A percentile compares a stretch with the other conserved stretches of the same genome.
These are phyloP conservation scores for Torulaspora pretoriensis DNA, from an alignment of 1,139 yeast genomes.

Conservation along the genomic window DNA sequence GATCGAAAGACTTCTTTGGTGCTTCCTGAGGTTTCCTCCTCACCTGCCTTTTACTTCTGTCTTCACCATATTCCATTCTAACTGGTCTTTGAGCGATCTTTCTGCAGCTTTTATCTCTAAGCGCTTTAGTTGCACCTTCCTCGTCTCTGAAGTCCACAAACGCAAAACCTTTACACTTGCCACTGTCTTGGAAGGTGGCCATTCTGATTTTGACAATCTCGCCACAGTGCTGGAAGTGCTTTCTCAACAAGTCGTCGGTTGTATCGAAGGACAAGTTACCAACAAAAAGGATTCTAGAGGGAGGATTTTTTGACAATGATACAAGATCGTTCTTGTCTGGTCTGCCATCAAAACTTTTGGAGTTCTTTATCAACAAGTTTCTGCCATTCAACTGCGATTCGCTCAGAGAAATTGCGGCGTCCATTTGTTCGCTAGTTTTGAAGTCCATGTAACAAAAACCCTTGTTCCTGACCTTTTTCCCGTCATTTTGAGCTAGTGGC, in stretches of 20 bases:
- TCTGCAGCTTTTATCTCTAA: slow-evolving; percentile 66
- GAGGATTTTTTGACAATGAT: slow-evolving; percentile 66
- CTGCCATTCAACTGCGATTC: slow-evolving; percentile 78
- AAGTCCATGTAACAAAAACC: slow-evolving; percentile 95
- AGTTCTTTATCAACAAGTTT: slow-evolving; percentile 76
- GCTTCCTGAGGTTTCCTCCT: slow-evolving; percentile 32
- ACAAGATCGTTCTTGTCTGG: slow-evolving; percentile 55
- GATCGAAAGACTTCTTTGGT: slow-evolving; percentile 18
- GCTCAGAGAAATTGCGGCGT: slow-evolving; percentile 60
- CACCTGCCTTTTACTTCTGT: slow-evolving; percentile 67
- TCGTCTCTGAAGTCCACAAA: slow-evolving; percentile 82
- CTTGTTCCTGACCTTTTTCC: slow-evolving; percentile 50
- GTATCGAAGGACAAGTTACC: slow-evolving; percentile 93
- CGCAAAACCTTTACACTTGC: slow-evolving; percentile 96
- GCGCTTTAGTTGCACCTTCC: slow-evolving; percentile 76
- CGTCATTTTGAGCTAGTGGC: slow-evolving; percentile 54
- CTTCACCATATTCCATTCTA: slow-evolving; percentile 92
- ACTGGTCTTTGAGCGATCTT: slow-evolving; percentile 68
- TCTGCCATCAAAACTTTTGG: slow-evolving; percentile 81
- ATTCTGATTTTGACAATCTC: slow-evolving; percentile 77
- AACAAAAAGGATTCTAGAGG: slow-evolving; percentile 82
- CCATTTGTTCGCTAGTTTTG: slow-evolving; percentile 55
- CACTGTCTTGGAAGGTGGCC: slow-evolving; percentile 96
- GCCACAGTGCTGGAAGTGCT: slow-evolving; percentile 73
- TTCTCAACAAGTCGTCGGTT: slow-evolving; percentile 70